phyloP scores from a whole-genome alignment of 208 protist genomes.

The Polymyxa betae region DNA sequence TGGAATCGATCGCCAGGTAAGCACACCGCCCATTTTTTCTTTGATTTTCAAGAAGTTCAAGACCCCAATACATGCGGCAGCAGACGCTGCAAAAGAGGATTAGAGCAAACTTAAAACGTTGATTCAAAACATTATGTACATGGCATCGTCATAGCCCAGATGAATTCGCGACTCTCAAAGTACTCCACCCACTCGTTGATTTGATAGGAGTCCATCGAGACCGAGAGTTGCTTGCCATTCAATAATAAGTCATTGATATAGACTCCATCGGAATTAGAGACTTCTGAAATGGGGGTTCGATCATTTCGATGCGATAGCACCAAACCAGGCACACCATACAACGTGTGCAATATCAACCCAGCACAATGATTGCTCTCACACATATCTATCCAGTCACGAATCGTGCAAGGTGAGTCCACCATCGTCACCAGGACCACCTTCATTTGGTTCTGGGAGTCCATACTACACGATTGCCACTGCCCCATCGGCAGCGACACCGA shows the following conservation, averaged over 20 bases:
- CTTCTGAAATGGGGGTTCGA: not conserved
- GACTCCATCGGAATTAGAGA: not conserved
- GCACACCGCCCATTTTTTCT: not conserved
- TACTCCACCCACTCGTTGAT: not conserved
- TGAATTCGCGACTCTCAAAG: not conserved
- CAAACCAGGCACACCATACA: not conserved
- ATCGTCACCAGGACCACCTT: not conserved
- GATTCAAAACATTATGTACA: not conserved
- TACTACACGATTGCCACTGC: not conserved
- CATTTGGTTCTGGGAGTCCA: not conserved
- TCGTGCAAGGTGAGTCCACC: not conserved
- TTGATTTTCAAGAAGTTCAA: not conserved
- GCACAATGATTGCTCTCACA: not conserved
- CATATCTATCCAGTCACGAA: not conserved
- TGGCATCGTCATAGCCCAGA: not conserved
- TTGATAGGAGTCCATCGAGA: not conserved
- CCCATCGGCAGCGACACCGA: not conserved
- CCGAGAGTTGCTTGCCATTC: not conserved
- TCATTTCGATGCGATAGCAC: not conserved
- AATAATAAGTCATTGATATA: not conserved
- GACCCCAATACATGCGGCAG: not conserved
- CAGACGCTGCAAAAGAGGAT: not conserved
- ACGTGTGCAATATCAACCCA: not conserved
- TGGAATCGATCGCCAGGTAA: not conserved
- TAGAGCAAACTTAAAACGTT: not conserved